phyloP scores from a whole-genome alignment of 2,329 filamentous ascomycete genomes.

The Aspergillus ochraceus region DNA sequence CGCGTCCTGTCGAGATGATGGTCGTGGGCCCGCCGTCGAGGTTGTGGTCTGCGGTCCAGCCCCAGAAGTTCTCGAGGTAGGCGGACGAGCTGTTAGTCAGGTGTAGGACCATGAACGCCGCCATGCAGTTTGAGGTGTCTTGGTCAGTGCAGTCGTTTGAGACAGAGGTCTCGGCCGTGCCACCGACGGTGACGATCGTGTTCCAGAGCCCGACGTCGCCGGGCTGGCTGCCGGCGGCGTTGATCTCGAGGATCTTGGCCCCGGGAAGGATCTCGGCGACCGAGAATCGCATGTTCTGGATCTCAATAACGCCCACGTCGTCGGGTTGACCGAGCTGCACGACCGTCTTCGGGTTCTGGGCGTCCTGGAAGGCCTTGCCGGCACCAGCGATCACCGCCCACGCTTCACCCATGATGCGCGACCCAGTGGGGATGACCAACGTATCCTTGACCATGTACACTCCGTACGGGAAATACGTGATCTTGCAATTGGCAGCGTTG shows the following conservation, averaged over 20 bases:
- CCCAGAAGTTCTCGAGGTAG: conserved; percentile 58
- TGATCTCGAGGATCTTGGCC: conserved; percentile 51
- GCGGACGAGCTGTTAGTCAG: conserved; percentile 48
- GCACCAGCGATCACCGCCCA: conserved; percentile 53
- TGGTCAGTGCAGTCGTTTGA: conserved; percentile 38
- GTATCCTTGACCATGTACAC: conserved; percentile 48
- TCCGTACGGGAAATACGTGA: conserved; percentile 34
- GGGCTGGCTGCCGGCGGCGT: conserved; percentile 47
- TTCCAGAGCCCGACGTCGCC: conserved; percentile 56
- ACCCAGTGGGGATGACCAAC: conserved; percentile 48
- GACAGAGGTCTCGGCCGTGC: conserved; percentile 44
- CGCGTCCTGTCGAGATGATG: conserved; percentile 41
- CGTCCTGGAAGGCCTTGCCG: conserved; percentile 49
- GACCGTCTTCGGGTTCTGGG: conserved; percentile 48
- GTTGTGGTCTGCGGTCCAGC: conserved; percentile 52
- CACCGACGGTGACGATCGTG: conserved; percentile 49
- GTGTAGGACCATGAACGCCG: conserved; percentile 54
- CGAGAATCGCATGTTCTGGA: conserved; percentile 56
- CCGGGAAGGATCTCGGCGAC: conserved; percentile 49
- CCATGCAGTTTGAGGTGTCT: conserved; percentile 47
- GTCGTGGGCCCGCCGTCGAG: conserved; percentile 42
- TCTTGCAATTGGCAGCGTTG: conserved; percentile 31
- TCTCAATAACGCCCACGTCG: conserved; percentile 52
- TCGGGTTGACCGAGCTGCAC: conserved; percentile 53
- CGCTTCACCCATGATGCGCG: conserved; percentile 56